These are phyloP conservation scores for Diaporthe helianthi DNA, from an alignment of 2,329 filamentous ascomycete genomes.

Conservation along the genomic window DNA sequence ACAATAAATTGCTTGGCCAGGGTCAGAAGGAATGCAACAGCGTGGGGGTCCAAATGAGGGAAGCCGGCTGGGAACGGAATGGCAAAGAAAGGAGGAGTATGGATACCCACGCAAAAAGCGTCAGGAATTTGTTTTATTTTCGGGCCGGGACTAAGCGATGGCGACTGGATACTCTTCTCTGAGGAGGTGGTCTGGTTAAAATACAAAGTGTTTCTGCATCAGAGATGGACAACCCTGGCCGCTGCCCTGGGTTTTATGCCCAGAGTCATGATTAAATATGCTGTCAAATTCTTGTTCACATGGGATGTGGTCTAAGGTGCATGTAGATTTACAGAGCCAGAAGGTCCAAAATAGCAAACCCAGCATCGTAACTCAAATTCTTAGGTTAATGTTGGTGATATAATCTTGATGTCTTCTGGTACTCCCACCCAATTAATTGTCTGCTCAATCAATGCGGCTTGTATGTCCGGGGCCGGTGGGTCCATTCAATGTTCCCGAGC, in stretches of 20 bases:
- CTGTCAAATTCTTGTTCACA: no score
- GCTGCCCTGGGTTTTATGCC: background rate
- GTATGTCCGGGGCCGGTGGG: slow-evolving; percentile 4
- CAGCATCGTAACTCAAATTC: background rate
- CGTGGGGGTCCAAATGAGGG: background rate
- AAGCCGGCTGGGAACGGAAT: background rate
- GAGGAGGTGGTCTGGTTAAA: background rate
- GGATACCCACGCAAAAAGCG: slow-evolving; percentile 20
- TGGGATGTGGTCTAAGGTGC: no score
- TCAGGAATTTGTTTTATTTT: background rate
- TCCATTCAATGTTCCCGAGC: background rate
- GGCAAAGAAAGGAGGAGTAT: background rate
- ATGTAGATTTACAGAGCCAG: no score
- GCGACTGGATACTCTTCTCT: background rate
- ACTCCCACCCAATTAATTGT: background rate
- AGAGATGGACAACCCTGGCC: background rate
- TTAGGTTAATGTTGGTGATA: no score
- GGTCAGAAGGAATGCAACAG: background rate
- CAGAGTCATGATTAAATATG: background rate
- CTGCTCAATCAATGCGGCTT: background rate
- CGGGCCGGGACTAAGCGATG: background rate
- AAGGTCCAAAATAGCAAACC: background rate
- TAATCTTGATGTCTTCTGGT: background rate
- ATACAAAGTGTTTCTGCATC: background rate
- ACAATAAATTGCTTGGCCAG: background rate